phyloP scores from a whole-genome alignment of 805 yeast genomes.

The Wickerhamiella galacta region DNA sequence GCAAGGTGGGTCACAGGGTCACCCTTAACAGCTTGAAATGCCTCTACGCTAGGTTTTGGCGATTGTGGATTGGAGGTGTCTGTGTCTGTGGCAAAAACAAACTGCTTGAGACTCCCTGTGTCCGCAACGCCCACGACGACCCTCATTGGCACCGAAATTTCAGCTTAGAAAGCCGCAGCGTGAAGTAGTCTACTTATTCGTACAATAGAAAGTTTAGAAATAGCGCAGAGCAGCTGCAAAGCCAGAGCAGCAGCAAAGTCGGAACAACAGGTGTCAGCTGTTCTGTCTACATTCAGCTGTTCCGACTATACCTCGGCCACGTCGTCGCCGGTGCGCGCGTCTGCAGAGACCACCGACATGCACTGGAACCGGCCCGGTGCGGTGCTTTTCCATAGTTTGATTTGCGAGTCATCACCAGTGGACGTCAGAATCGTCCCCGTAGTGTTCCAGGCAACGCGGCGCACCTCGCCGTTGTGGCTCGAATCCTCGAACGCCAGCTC shows the following conservation, averaged over 20 bases:
- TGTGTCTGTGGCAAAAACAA: slow-evolving; percentile 47
- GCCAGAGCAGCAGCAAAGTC: no score
- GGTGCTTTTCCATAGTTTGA: slow-evolving; percentile 81
- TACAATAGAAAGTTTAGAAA: no score
- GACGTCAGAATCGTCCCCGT: slow-evolving; percentile 86
- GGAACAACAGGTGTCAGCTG: no score
- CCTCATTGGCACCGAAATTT: slow-evolving; percentile 27
- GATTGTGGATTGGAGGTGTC: slow-evolving; percentile 64
- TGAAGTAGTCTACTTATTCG: no score
- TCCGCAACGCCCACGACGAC: slow-evolving; percentile 35
- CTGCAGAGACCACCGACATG: slow-evolving; percentile 67
- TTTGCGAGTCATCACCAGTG: slow-evolving; percentile 90
- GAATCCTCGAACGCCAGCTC: slow-evolving; percentile 50
- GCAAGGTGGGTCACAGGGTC: slow-evolving; percentile 10
- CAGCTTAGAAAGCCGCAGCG: no score
- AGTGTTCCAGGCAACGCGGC: slow-evolving; percentile 91
- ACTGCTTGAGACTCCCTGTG: slow-evolving; percentile 37
- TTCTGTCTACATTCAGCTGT: no score
- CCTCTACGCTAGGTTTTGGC: slow-evolving; percentile 41
- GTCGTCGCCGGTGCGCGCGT: no score
- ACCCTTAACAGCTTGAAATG: slow-evolving; percentile 24
- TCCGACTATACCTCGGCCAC: no score
- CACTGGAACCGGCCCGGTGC: slow-evolving; percentile 79
- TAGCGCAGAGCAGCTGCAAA: no score
- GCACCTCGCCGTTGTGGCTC: slow-evolving; percentile 77